Evolutionary conservation across 179 eudicot species (phyloP).

Genomic region (Beta corolliflora): DNA sequence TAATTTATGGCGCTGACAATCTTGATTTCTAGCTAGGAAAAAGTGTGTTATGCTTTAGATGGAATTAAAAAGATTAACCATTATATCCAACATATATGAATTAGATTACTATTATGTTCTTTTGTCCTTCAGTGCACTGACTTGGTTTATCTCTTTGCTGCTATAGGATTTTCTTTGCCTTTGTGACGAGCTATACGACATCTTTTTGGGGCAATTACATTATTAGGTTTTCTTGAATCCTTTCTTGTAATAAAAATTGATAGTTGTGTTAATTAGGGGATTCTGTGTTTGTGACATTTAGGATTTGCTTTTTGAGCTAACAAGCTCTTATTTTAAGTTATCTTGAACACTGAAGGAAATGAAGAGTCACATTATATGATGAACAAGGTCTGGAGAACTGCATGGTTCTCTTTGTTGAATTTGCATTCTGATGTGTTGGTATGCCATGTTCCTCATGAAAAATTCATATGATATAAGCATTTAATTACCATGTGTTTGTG

Average conservation of each 20-base stretch:
- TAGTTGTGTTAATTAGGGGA: background rate
- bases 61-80: background rate
- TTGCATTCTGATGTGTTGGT: background rate
- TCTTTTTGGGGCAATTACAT: constrained; percentile 23
- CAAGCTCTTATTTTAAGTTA: background rate
- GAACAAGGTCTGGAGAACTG: background rate
- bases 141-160: constrained; percentile 39
- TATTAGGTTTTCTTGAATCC: constrained; percentile 14
- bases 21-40: too few relatives aligned
- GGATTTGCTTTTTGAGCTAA: background rate
- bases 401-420: background rate
- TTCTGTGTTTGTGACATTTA: constrained; percentile 3
- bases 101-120: too few relatives aligned
- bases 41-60: background rate
- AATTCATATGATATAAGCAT: background rate
- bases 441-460: background rate
- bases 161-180: constrained; percentile 50
- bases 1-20: too few relatives aligned
- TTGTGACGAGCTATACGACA: constrained; percentile 49
- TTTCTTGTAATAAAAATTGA: constrained; percentile 13
- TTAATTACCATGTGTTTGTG: background rate
- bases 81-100: background rate
- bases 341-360: background rate
- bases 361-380: background rate
- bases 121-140: constrained; percentile 29